Conservation (phyloP, 805 yeast species). For the Saccharomycopsis fodiens region DNA sequence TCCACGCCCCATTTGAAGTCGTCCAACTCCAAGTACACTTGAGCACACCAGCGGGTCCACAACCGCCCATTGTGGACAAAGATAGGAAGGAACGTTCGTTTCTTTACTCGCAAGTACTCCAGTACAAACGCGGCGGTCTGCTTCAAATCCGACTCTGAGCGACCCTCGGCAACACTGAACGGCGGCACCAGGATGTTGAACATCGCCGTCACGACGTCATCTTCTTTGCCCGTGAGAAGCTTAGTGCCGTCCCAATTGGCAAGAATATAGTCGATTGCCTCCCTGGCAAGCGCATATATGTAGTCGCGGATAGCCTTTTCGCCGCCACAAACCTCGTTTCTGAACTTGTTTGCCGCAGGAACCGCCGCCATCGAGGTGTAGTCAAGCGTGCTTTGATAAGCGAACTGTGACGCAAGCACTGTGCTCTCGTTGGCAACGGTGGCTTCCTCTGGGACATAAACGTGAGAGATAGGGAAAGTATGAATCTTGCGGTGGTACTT, state of each 20-base stretch:
- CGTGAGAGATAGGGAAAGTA: conserved; percentile 42
- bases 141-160: too few species aligned
- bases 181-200: conserved; percentile 17
- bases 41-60: conserved; percentile 50
- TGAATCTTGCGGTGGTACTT: conserved; percentile 43
- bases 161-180: background rate
- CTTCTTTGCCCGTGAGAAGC: conserved; percentile 7
- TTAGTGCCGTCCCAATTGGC: conserved; percentile 21
- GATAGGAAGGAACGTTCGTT: conserved; percentile 43
- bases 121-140: background rate
- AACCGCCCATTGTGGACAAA: conserved; percentile 33
- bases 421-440: conserved; percentile 22
- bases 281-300: conserved; percentile 36
- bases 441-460: conserved; percentile 12
- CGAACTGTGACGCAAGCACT: conserved; percentile 39
- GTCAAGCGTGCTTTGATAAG: conserved; percentile 42
- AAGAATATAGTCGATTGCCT: conserved; percentile 36
- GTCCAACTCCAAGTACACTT: conserved; percentile 47
- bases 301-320: conserved; percentile 43
- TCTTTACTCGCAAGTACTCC: conserved; percentile 23
- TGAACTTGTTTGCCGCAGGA: conserved; percentile 43
- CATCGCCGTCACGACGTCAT: conserved; percentile 17
- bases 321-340: conserved; percentile 52
- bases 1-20: conserved; percentile 32
- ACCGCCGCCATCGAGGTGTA: conserved; percentile 37